A percentile compares a stretch with the other conserved stretches of the same genome.
phyloP scores from a whole-genome alignment of 2,329 filamentous ascomycete genomes.

The Fusarium armeniacum region DNA sequence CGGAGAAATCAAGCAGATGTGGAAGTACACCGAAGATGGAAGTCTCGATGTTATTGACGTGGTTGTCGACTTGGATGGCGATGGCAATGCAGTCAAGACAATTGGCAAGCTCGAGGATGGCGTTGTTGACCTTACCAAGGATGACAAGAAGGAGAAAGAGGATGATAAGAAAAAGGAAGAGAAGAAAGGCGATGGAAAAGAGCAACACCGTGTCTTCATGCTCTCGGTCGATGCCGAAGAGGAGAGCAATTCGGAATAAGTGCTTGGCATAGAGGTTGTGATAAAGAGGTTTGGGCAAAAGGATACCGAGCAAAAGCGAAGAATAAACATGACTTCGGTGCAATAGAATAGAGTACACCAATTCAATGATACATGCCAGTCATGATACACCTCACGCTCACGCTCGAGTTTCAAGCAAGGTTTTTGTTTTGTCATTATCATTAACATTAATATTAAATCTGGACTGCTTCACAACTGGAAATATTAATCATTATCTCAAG shows the following conservation, averaged over 20 bases:
- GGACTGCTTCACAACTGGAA: conserved; percentile 30
- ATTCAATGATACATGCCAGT: background rate
- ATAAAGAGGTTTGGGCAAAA: background rate
- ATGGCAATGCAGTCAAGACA: conserved; percentile 62
- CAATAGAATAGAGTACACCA: background rate
- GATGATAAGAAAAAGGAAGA: conserved; percentile 30
- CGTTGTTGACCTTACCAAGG: conserved; percentile 55
- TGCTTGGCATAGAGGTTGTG: background rate
- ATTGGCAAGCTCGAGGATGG: conserved; percentile 57
- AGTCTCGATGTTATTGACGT: conserved; percentile 68
- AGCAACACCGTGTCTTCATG: conserved; percentile 51
- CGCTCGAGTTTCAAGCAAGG: background rate
- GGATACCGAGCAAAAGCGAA: background rate
- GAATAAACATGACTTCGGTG: background rate
- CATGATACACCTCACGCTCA: background rate
- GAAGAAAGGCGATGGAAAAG: conserved; percentile 37
- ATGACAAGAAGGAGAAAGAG: conserved; percentile 49
- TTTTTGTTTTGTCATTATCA: conserved; percentile 21
- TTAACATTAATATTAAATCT: conserved; percentile 38
- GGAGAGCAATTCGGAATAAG: conserved; percentile 27
- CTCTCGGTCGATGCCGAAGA: conserved; percentile 54
- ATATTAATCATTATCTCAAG: conserved; percentile 35
- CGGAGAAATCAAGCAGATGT: conserved; percentile 82
- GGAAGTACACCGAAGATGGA: conserved; percentile 83
- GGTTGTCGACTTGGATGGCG: conserved; percentile 66